Conservation (phyloP, 495 filamentous ascomycete genomes). For the Penicillium cataractarum region DNA sequence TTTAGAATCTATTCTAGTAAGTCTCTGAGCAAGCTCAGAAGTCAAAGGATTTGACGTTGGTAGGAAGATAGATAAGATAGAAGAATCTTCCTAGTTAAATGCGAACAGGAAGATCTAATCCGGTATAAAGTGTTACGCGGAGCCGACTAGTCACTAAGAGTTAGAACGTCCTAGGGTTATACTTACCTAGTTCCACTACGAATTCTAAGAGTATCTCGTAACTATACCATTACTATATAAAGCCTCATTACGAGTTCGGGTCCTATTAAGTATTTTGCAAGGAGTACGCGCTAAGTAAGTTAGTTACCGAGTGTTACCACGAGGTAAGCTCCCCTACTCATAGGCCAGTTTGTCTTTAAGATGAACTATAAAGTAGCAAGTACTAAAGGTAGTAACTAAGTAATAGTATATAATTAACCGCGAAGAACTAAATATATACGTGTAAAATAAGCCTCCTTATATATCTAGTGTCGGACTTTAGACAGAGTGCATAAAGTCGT, state of each 20-base stretch:
- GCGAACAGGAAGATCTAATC: no score
- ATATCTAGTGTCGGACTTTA: no score
- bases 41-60: no score
- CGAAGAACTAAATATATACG: conserved; percentile 1
- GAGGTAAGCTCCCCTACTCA: not conserved
- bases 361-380: not conserved
- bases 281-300: not conserved
- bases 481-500: no score
- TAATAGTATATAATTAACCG: not conserved
- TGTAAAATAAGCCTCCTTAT: not conserved
- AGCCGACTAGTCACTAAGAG: no score
- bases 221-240: no score
- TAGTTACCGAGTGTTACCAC: not conserved
- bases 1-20: no score
- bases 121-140: no score
- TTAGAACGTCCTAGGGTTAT: not conserved
- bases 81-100: no score
- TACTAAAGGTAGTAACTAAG: not conserved
- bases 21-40: no score
- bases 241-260: not conserved
- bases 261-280: not conserved
- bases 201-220: not conserved
- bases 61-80: no score
- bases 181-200: not conserved
- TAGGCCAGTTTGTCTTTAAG: not conserved